Evolutionary conservation across 192 early-diverging fungal genomes (phyloP).

Genomic region (Lunasporangiospora selenospora): DNA sequence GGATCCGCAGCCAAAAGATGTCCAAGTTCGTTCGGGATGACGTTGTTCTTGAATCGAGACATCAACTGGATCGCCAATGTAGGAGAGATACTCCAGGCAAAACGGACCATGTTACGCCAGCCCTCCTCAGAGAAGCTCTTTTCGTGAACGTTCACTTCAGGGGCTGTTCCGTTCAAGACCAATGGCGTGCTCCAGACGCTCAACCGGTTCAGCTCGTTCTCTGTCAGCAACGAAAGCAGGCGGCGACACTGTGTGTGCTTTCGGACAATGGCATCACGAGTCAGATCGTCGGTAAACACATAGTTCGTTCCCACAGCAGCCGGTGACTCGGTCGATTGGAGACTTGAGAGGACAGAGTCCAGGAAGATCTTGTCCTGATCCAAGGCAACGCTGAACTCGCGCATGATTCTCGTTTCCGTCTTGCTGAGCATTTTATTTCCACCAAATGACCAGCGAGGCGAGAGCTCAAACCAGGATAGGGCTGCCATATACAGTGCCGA

Average conservation of each 20-base stretch:
- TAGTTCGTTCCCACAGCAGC: slow-evolving; percentile 11
- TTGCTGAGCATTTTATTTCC: slow-evolving; percentile 68
- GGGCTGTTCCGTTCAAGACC: slow-evolving; percentile 13
- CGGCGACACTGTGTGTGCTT: slow-evolving; percentile 57
- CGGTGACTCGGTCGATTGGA: slow-evolving; percentile 2
- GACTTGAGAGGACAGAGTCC: slow-evolving; percentile 52
- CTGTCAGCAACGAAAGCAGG: slow-evolving; percentile 82
- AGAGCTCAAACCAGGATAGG: slow-evolving; percentile 80
- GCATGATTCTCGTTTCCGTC: slow-evolving; percentile 66
- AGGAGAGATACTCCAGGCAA: slow-evolving; percentile 87
- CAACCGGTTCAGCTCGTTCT: slow-evolving; percentile 86
- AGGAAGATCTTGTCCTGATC: slow-evolving; percentile 66
- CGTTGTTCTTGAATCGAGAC: slow-evolving; percentile 72
- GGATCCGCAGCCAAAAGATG: slow-evolving; percentile 66
- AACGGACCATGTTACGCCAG: slow-evolving; percentile 76
- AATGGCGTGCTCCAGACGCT: slow-evolving; percentile 83
- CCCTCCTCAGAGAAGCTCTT: slow-evolving; percentile 56
- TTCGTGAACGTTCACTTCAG: slow-evolving; percentile 18
- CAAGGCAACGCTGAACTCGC: slow-evolving; percentile 66
- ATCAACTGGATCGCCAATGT: slow-evolving; percentile 79
- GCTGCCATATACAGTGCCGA: slow-evolving; percentile 72
- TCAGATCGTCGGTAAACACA: slow-evolving; percentile 48
- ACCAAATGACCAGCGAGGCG: slow-evolving; percentile 82
- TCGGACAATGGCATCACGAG: slow-evolving; percentile 57
- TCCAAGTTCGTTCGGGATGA: slow-evolving; percentile 71